Evolutionary conservation across 2,329 filamentous ascomycete species (phyloP), one percentile per base, ranked within the genome.

Genomic region (Phaeophleospora eucalypticola): DNA sequence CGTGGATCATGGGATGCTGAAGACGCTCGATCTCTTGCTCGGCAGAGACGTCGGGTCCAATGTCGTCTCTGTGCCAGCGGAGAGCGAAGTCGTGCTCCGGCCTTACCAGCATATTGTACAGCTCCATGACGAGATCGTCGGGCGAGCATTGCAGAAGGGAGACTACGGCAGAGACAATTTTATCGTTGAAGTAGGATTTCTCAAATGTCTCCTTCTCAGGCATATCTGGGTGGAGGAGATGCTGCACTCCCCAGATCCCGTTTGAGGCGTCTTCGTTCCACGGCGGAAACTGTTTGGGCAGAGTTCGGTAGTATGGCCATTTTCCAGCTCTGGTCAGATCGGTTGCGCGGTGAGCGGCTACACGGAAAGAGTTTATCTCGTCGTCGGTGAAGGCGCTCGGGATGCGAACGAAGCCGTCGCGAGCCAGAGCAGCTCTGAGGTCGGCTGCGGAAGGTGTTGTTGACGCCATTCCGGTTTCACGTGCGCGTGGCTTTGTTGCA

Each of bases 231-330:
- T 90, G 84, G 60, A 95, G 75, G 4, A 95, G 77, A 67, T 90
- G 86, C 73, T 95, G 89, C 2, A 94, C 84, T 53, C 88, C 89
- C 89, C 89, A 95, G 67, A 95, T 94, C 16, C 87, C 87, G 42
- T 72, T 68, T 0, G 74, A 71, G 1, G 75, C 71, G 14, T 63
- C 57, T 41, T 74, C 72, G n/a, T 73, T 74, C 89, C 89, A 95
- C 0, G 89, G 89, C 0, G 89, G 89, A 70, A 95, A 95, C 68
- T 95, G 89, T 68, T 94, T 94, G 44, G 87, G 87, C 2, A 93
- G 79, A 0, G 87, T 91, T 54, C 89, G 85, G 61, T 94, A 82
- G 68, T 86, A 78, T 2, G 87, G 87, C 89, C 89, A 95, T 52
- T 75, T 62, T 32, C 88, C 88, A n/a, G 72, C 58, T 53, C 86